Conservation (phyloP, 805 yeast genomes). For the Candida xiaguanensis region DNA sequence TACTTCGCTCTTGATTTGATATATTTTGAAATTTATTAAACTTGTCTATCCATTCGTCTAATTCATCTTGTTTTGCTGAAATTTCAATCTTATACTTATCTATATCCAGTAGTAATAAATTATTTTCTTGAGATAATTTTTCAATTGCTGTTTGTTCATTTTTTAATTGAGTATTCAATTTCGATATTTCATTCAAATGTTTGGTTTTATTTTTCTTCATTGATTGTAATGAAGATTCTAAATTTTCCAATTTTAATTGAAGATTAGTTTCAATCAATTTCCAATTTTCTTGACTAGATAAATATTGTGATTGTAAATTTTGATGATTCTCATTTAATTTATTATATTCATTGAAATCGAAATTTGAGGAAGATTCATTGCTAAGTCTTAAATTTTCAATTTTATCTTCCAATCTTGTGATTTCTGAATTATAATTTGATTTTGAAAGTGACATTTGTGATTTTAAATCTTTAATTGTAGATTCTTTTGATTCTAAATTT, state of each 20-base stretch:
- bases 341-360: slow-evolving; percentile 39
- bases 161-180: slow-evolving; percentile 13
- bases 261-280: slow-evolving; percentile 70
- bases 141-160: slow-evolving; percentile 14
- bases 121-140: slow-evolving; percentile 19
- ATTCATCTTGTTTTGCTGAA: slow-evolving; percentile 20
- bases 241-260: slow-evolving; percentile 42
- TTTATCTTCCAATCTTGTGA: slow-evolving; percentile 59
- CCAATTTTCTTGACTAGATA: slow-evolving; percentile 80
- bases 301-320: slow-evolving; percentile 64
- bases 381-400: slow-evolving; percentile 65
- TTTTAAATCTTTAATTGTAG: slow-evolving; percentile 26
- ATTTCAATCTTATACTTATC: slow-evolving; percentile 17
- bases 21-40: slow-evolving; percentile 29
- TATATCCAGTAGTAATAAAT: slow-evolving; percentile 24
- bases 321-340: slow-evolving; percentile 48
- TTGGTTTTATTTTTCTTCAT: slow-evolving; percentile 26
- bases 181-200: slow-evolving; percentile 34
- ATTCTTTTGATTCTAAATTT: slow-evolving; percentile 31
- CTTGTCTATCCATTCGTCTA: slow-evolving; percentile 17
- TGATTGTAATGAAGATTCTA: slow-evolving; percentile 24
- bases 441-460: slow-evolving; percentile 29
- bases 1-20: slow-evolving; percentile 27
- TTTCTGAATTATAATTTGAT: slow-evolving; percentile 40
- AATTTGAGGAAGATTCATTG: slow-evolving; percentile 41